Conservation (phyloP, 2,329 filamentous ascomycete species). For the Aspergillus novofumigatus region DNA sequence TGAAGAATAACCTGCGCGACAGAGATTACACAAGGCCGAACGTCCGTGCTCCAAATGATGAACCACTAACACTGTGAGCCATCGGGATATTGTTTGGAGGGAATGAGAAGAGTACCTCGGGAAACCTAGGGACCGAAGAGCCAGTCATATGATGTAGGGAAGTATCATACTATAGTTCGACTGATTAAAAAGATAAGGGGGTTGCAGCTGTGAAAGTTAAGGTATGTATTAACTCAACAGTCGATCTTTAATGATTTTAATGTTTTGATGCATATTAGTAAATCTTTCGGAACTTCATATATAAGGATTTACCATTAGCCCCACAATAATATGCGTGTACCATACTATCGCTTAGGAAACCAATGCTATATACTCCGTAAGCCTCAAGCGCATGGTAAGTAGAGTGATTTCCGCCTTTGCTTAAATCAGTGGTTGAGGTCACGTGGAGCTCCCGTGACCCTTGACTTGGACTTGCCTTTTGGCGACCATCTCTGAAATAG, state of each 20-base stretch:
- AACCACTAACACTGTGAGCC: neutral
- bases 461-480: neutral
- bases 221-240: neutral
- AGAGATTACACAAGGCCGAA: neutral
- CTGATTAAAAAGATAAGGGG: neutral
- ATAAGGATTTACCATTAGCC: neutral
- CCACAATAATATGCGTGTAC: neutral
- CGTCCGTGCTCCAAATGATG: neutral
- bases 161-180: neutral
- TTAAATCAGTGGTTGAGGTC: neutral
- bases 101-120: neutral
- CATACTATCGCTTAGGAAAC: neutral
- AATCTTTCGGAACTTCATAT: neutral
- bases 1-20: neutral
- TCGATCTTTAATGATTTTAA: neutral
- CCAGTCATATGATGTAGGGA: neutral
- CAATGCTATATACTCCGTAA: neutral
- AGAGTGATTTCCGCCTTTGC: neutral
- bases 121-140: neutral
- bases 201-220: neutral
- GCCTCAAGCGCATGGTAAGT: neutral
- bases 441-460: neutral
- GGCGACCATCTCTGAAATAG: neutral
- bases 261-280: neutral
- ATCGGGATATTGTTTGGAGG: neutral